Evolutionary conservation across 192 early-diverging fungal species (phyloP), one percentile per base, ranked within the genome.

Genomic region (Geosiphon pyriformis): DNA sequence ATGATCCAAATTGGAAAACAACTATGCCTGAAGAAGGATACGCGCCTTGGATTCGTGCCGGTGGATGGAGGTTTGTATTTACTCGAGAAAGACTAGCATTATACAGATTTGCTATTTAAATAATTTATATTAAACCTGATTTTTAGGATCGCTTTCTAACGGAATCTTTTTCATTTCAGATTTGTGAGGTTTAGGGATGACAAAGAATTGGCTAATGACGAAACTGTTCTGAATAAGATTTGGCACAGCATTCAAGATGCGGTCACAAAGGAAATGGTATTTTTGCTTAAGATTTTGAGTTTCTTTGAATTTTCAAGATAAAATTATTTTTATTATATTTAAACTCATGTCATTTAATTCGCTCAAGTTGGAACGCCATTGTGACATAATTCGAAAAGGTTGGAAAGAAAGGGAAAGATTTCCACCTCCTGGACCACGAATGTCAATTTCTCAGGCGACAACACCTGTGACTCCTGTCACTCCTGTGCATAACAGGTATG

Each of bases 161-260:
- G n/a, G n/a, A n/a, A n/a, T n/a, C n/a, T n/a, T n/a, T n/a, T n/a
- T n/a, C n/a, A n/a, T n/a, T n/a, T n/a, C 52, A 77, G 76, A 70
- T 78, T 78, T 68, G 70, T 75, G 4, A 67, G 71, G n/a, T 76
- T 79, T 57, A 75, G 84, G 17, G 82, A 86, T 22, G 85, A 86
- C 59, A 86, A 86, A 60, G 67, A 49, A 2, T 72, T 60, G 30
- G 77, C 84, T 2, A 82, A 84, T 62, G 79, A 87, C 56, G 76
- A 80, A 35, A 52, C 49, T 2, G 69, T 67, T 11, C 55, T 83
- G 8, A 76, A 84, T 20, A 70, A 70, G 20, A 80, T 76, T 4
- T 52, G 74, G 34, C 34, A 71, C 11, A 76, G 74, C 55, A 80
- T 86, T 35, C 54, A 67, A 17, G 66, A 86, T 65, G 82, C 75